Evolutionary conservation across 805 yeast species (phyloP), one percentile per base, ranked within the genome.

Genomic region (Saturnispora sanitii): DNA sequence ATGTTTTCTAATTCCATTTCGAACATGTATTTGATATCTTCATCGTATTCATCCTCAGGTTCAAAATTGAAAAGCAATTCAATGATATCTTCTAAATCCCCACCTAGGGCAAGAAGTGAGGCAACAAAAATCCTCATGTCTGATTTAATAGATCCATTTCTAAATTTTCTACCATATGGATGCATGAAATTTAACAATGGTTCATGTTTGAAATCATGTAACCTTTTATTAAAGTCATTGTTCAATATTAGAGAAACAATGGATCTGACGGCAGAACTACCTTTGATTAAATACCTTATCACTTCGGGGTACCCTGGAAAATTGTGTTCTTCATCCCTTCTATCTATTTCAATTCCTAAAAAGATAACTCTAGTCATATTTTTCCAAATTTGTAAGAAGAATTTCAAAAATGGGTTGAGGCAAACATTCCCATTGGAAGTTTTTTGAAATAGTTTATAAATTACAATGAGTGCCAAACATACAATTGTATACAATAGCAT

Each of bases 11-110:
- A 38, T 30, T 57, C 59, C 41, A 54, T 42, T 40, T 60, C 64
- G 46, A 58, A 60, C 64, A 61, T 61, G 40, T 60, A 61, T 30
- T 49, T 49, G 15, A 60, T 49, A 45, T 80, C 87, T 48, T 79
- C 86, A 55, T 80, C 88, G 47, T 74, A 77, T 40, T 74, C 63
- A 54, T 80, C 88, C 41, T 76, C 76, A 37, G 66, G 65, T 45
- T 75, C 81, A 41, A 77, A 54, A 49, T 74, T 77, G 12, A 70
- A 65, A 43, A 77, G 55, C 11, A 78, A 59, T 37, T 72, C 77
- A 0, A 76, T 72, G 6, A 76, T 68, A 44, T 72, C 77, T 15
- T 65, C 64, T 23, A 68, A 45, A 19, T 66, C 70, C 5, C 61
- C 52, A 1, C 77, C 77, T 12, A 71, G 49, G 1, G 75, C 70